Percentiles rank a stretch among this genome's conserved stretches.
Conservation (phyloP, 2,329 filamentous ascomycete genomes). For the Venturia asperata region DNA sequence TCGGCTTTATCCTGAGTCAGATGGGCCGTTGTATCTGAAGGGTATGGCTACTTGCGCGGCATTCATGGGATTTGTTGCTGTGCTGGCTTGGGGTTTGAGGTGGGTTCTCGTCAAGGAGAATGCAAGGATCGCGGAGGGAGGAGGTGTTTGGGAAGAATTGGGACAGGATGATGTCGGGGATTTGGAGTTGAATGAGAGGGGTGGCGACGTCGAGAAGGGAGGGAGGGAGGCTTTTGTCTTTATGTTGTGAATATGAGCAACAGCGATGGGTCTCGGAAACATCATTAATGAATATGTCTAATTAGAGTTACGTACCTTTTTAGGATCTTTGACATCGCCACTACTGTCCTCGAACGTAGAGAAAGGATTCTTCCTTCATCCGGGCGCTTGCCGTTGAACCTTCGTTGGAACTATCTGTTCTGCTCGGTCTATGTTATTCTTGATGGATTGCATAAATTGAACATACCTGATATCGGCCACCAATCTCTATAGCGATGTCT, state of each 20-base stretch:
- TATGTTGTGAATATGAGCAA: slow-evolving; percentile 24
- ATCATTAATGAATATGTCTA: neutral
- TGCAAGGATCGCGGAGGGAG: slow-evolving; percentile 9
- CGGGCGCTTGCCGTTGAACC: no score
- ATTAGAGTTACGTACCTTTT: neutral
- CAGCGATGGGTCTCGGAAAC: neutral
- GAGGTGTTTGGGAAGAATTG: neutral
- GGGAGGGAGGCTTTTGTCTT: slow-evolving; percentile 24
- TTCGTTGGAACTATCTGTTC: no score
- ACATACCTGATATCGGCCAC: no score
- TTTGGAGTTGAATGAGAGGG: slow-evolving; percentile 16
- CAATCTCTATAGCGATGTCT: no score
- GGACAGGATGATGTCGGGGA: slow-evolving; percentile 10
- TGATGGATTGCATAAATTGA: no score
- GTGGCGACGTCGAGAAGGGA: neutral
- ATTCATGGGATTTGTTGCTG: slow-evolving; percentile 43
- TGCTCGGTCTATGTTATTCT: no score
- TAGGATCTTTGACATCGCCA: no score
- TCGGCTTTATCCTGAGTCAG: slow-evolving; percentile 46
- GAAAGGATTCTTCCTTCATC: no score
- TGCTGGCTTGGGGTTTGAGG: slow-evolving; percentile 39
- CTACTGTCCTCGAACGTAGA: no score
- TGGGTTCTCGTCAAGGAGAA: slow-evolving; percentile 34
- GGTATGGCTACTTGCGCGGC: slow-evolving; percentile 46
- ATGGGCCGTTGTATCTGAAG: slow-evolving; percentile 43